Evolutionary conservation across 768 basidiomycete species (phyloP), one percentile per base, ranked within the genome.

Genomic region (Trametes cubensis): DNA sequence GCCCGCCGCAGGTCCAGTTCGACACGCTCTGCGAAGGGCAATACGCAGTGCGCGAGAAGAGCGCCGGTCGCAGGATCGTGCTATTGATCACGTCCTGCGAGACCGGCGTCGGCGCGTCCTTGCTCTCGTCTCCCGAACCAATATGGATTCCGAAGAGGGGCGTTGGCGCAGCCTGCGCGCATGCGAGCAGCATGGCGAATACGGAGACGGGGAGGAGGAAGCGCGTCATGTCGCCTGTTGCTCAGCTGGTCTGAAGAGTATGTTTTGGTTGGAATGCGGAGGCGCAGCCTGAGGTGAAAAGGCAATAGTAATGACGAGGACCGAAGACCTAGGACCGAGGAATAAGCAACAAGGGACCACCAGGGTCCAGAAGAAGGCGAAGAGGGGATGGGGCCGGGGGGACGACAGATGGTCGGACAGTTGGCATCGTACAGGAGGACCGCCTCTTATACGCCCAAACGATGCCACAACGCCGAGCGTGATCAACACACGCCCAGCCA

Each of bases 41-140:
- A 48, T 74, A 74, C 40, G 66, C 70, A 11, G 64, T 61, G 25
- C 70, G 68, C 13, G 67, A 51, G 50, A 71, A 72, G 7, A 65
- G 48, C 11, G 68, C 71, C 14, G 71, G 71, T 4, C 67, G 68
- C 40, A 55, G 62, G 39, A 71, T 58, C 13, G 60, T 56, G 2
- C 53, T 50, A 13, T 61, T 55, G 49, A 71, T 64, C 14, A 49
- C 60, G 41, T 49, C 63, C 55, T 71, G 69, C 15, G 70, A 66
- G 46, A 70, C 55, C 0, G 66, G 14, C 6, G 61, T 49, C 0
- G 70, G 44, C 26, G 47, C 45, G 26, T 21, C 58, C 38, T 64
- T 42, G 28, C 62, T 46, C 49, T 55, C 61, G 11, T 55, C 21
- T 17, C 65, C 65, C 1, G 48, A 49, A n/a, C 57, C 62, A 51